Evolutionary conservation across 306 rosid genomes (phyloP).

Genomic region (Cicer judaicum): DNA sequence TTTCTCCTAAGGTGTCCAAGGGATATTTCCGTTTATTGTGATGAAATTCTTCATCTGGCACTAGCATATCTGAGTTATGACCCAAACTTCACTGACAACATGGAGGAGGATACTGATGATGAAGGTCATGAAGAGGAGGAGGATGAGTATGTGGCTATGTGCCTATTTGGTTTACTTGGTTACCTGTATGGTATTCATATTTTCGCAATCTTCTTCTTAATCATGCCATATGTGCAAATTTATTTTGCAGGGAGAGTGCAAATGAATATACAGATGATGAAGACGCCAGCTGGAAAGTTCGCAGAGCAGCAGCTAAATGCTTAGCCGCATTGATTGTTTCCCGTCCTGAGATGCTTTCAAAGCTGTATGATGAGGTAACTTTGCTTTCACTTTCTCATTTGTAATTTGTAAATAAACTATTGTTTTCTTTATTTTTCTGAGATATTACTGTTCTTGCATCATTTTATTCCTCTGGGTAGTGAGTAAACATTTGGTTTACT

Average conservation of each 20-base stretch:
- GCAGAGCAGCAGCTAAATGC: constrained; percentile 99
- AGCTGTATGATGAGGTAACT: constrained; percentile 88
- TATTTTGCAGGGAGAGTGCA: constrained; percentile 88
- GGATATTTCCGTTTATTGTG: constrained; percentile 86
- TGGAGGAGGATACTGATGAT: constrained; percentile 98
- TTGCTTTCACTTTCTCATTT: constrained; percentile 27
- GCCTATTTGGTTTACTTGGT: constrained; percentile 33
- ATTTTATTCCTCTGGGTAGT: constrained; percentile 2
- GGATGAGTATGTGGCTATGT: constrained; percentile 74
- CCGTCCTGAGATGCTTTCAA: constrained; percentile 94
- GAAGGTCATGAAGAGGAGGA: constrained; percentile 94
- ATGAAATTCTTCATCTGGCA: constrained; percentile 85
- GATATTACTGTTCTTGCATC: constrained; percentile 4
- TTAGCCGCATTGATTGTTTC: constrained; percentile 94
- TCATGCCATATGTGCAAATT: constrained; percentile 36
- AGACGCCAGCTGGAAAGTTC: constrained; percentile 99
- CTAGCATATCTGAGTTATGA: constrained; percentile 91
- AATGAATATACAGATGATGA: constrained; percentile 98
- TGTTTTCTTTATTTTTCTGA: constrained; percentile 10
- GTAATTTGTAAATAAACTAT: not conserved
- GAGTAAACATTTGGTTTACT: constrained; percentile 19
- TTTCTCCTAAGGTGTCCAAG: constrained; percentile 96
- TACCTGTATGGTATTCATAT: constrained; percentile 23
- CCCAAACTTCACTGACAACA: constrained; percentile 97
- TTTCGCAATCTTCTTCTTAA: constrained; percentile 35